A percentile compares a stretch with the other conserved stretches of the same genome.
Conservation (phyloP, 345 rosid species). For the Populus davidiana region DNA sequence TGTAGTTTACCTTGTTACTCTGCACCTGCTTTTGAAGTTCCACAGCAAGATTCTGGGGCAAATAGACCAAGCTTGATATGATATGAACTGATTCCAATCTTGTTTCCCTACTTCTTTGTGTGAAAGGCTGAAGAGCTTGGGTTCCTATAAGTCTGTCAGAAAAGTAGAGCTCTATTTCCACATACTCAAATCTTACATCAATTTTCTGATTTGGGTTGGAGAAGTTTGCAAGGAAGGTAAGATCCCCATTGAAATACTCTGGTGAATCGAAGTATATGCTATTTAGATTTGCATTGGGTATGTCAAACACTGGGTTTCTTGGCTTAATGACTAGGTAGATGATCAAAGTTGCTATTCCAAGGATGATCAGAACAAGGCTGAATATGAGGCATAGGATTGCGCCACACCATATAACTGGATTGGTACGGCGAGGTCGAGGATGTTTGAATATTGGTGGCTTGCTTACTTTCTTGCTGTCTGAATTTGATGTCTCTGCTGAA, state of each 20-base stretch:
- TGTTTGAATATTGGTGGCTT: constrained; percentile 35
- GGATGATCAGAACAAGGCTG: constrained; percentile 68
- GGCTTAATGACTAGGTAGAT: constrained; percentile 63
- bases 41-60: constrained; percentile 54
- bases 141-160: constrained; percentile 49
- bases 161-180: constrained; percentile 63
- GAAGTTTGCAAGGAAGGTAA: constrained; percentile 60
- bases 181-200: constrained; percentile 55
- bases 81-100: constrained; percentile 57
- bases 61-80: constrained; percentile 68
- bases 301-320: constrained; percentile 66
- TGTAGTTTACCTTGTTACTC: constrained; percentile 53
- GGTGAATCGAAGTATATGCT: constrained; percentile 75
- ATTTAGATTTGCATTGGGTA: constrained; percentile 64
- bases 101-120: constrained; percentile 48
- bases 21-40: constrained; percentile 71
- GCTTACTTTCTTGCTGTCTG: constrained; percentile 16
- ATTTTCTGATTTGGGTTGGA: constrained; percentile 77
- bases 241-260: constrained; percentile 71
- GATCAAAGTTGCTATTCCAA: constrained; percentile 72
- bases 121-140: constrained; percentile 63
- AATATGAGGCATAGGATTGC: constrained; percentile 71
- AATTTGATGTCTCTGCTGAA: constrained; percentile 8
- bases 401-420: constrained; percentile 65
- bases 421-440: constrained; percentile 48